Evolutionary conservation across 2,329 filamentous ascomycete species (phyloP).

Genomic region (Cladosporium colombiae): DNA sequence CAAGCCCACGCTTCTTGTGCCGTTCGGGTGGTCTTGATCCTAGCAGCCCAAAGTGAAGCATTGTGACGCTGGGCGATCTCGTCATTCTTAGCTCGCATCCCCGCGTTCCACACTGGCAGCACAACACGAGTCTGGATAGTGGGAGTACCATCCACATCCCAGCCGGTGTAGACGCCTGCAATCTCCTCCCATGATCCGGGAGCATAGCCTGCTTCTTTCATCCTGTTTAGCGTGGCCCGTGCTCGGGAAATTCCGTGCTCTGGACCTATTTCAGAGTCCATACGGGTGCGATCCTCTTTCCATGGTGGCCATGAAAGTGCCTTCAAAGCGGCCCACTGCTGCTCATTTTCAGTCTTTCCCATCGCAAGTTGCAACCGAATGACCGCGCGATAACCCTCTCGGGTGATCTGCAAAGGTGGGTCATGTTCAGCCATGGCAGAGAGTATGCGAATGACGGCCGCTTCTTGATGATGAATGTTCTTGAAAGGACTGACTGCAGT

Average conservation of each 20-base stretch:
- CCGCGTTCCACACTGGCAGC: slow-evolving; percentile 32
- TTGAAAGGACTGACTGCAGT: slow-evolving; percentile 52
- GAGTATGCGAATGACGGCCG: slow-evolving; percentile 59
- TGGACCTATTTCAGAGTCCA: slow-evolving; percentile 59
- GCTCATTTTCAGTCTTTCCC: slow-evolving; percentile 57
- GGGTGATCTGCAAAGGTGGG: slow-evolving; percentile 58
- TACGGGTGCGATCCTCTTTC: slow-evolving; percentile 62
- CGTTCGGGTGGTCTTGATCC: slow-evolving; percentile 61
- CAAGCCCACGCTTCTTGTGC: slow-evolving; percentile 66
- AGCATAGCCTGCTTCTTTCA: slow-evolving; percentile 61
- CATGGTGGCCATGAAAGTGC: slow-evolving; percentile 65
- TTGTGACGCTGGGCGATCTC: neutral
- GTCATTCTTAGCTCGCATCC: neutral
- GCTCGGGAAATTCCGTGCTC: slow-evolving; percentile 60
- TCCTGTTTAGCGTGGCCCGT: slow-evolving; percentile 55
- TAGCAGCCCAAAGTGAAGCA: slow-evolving; percentile 54
- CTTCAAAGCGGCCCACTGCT: slow-evolving; percentile 60
- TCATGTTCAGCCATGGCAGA: slow-evolving; percentile 57
- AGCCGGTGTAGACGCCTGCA: slow-evolving; percentile 59
- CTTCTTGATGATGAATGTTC: slow-evolving; percentile 52
- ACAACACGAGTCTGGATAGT: slow-evolving; percentile 61
- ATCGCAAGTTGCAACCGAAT: slow-evolving; percentile 59
- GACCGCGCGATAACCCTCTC: slow-evolving; percentile 59
- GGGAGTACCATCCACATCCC: slow-evolving; percentile 64
- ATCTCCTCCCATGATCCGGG: slow-evolving; percentile 53